These are phyloP conservation scores for Kurtzmaniella natalensis DNA, from an alignment of 1,139 yeast genomes.

Conservation along the genomic window DNA sequence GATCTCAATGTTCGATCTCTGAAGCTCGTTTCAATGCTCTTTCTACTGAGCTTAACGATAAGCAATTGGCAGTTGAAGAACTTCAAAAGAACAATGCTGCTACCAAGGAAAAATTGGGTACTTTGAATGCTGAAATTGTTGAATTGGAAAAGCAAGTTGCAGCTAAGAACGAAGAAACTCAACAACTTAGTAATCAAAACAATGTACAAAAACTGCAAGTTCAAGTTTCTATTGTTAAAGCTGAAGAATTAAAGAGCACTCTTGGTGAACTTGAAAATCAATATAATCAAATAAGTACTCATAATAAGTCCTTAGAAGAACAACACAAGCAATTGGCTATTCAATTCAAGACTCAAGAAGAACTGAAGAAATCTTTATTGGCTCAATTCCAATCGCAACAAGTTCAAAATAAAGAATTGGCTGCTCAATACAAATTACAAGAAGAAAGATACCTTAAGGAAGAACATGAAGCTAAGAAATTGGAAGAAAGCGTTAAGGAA, in stretches of 20 bases:
- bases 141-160: constrained; percentile 56
- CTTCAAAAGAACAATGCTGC: constrained; percentile 63
- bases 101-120: constrained; percentile 64
- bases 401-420: too few species aligned
- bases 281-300: constrained; percentile 14
- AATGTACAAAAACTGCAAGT: constrained; percentile 69
- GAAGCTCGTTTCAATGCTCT: constrained; percentile 80
- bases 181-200: constrained; percentile 57
- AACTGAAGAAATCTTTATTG: constrained; percentile 20
- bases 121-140: constrained; percentile 61
- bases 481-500: constrained; percentile 14
- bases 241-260: constrained; percentile 36
- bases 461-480: constrained; percentile 35
- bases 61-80: constrained; percentile 56
- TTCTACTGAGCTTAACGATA: constrained; percentile 60
- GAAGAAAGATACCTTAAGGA: constrained; percentile 16
- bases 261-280: constrained; percentile 24
- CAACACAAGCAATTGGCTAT: neutral
- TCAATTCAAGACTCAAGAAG: too few species aligned
- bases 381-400: too few species aligned
- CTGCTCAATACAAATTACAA: constrained; percentile 17
- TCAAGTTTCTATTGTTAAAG: constrained; percentile 55
- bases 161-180: constrained; percentile 47
- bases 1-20: constrained; percentile 71
- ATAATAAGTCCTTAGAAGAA: constrained; percentile 3